Conservation (phyloP, 1,284 basidiomycete species). For the Irpex sp. region DNA sequence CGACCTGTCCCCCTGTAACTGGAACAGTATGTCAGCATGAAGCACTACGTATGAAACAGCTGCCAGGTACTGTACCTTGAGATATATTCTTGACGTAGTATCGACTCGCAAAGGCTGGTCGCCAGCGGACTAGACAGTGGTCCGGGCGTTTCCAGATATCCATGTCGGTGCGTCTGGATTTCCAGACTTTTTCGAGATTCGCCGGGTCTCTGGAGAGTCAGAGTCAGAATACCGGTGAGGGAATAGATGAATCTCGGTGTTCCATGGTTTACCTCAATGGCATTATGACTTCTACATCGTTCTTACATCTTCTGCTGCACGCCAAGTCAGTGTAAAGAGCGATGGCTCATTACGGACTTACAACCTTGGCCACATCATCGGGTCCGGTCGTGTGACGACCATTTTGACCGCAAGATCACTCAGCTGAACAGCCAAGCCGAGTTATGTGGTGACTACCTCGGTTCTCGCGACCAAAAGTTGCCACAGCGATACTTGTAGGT, state of each 20-base stretch:
- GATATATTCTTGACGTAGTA: background rate
- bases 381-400: background rate
- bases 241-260: no score
- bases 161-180: background rate
- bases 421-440: background rate
- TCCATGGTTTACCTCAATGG: no score
- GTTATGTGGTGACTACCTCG: background rate
- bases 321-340: background rate
- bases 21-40: background rate
- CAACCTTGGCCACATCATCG: background rate
- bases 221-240: background rate
- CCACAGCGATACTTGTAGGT: background rate
- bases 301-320: background rate
- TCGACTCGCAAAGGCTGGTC: background rate
- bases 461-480: no score
- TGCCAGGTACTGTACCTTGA: background rate
- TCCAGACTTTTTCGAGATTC: background rate
- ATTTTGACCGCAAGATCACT: background rate
- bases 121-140: background rate
- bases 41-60: background rate
- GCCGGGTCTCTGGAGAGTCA: background rate
- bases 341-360: background rate
- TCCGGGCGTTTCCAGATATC: background rate
- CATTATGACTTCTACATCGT: no score
- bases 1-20: background rate